Evolutionary conservation across 805 yeast genomes (phyloP), one percentile per base, ranked within the genome.

Genomic region (Yarrowia phangngaensis): DNA sequence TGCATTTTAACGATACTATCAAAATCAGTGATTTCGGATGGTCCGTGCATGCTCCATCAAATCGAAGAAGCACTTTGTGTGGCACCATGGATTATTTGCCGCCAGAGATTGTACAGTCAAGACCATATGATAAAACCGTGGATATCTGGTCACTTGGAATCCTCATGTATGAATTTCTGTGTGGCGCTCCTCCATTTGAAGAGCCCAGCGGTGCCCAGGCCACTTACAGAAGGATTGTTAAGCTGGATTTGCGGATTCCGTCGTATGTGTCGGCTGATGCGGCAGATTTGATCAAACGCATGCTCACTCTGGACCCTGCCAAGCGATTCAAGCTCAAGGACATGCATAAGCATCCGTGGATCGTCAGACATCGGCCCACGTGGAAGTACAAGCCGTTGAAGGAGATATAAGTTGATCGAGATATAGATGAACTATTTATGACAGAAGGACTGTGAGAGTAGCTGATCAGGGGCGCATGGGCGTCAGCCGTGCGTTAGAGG

Each of bases 21-120:
- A 90, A 89, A 62, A 72, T 90, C 28, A 82, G 95, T 14, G 98
- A 90, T 66, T 90, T 92, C 63, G 98, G 98, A 11, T 90, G 97
- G 97, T 83, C 95, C 50, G 90, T 89, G 3, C 79, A 79, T 56
- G 74, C 84, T 0, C 77, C 78, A 1, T 66, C 74, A 0, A 66
- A 71, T 27, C 74, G 76, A 54, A 69, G 96, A 58, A 72, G 79
- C 12, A 90, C 97, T 0, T 75, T 92, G 69, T 92, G 97, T 65
- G 97, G 98, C 0, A 92, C 98, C 0, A 69, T 90, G 30, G 97
- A 92, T 65, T 90, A 90, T 58, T 66, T 92, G 12, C 94, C 97
- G 0, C 98, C 98, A 6, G 98, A 90, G 66, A 81, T 92, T 84
- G 85, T 90, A 6, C 92, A 83, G 53, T 80, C 84, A 1, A 79